Base-by-base conservation (phyloP, 2,329 filamentous ascomycete genomes). In the Ophiostoma australiae region DNA sequence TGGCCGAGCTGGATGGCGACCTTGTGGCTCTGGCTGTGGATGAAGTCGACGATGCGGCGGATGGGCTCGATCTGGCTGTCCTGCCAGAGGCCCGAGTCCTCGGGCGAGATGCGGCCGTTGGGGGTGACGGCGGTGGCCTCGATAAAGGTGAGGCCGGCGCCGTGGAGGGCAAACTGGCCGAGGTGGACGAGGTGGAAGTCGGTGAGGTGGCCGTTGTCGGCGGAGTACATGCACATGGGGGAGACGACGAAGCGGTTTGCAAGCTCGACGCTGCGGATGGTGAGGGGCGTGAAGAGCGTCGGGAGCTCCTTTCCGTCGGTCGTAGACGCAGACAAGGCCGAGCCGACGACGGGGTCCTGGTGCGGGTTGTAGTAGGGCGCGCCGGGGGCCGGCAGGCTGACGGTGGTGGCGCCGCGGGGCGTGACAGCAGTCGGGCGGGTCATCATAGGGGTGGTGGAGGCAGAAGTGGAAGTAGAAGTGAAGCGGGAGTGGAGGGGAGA, bases 121-220 rank as follows among this genome's bases (percentile, higher is more conserved):
- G 91, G 81, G 11, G 87, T 83, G 0, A 97, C 91, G 41, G 89
- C 84, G 0, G 91, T 93, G 35, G 93, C 92, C 81, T 97, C 94
- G 71, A 94, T 84, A 72, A 93, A 87, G 68, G 90, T 82, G 23
- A 97, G 82, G 1, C 87, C 91, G 0, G 91, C 89, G 15, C 94
- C 94, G 71, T 90, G 88, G 72, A 90, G 84, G 31, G 92, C 86
- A 75, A 93, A 93, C 73, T 92, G 89, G 71, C 93, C 92, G 35
- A 94, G 84, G 77, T 97, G 93, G 20, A 93, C 89, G 68, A 94
- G 82, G 79, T 97, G 93, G 86, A 89, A 97, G 78, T 91, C 85
- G 1, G 91, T 94, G 74, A 90, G 82, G 79, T 94, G 90, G 55
- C 94, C 86, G 73, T 87, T 79, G 67, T 83, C 76, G 73, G 85